Conservation (phyloP, 306 rosid genomes). For the Cucurbita pepo region DNA sequence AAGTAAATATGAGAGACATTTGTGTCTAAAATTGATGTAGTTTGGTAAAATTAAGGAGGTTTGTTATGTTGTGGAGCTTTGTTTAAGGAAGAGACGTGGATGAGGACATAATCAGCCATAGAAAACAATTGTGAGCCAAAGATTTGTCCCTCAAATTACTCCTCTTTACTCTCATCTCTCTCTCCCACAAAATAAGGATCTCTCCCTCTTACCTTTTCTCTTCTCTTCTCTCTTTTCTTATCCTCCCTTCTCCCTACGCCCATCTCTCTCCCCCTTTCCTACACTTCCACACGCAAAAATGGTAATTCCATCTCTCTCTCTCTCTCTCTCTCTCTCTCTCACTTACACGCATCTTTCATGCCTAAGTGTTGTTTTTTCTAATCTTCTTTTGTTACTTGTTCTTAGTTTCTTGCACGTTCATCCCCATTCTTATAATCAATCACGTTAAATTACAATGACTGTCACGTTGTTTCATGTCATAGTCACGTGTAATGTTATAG, state of each 20-base stretch:
- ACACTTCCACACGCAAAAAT: neutral
- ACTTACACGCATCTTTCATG: neutral
- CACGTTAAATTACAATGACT: neutral
- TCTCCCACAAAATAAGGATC: conserved; percentile 43
- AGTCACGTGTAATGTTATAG: too few relatives aligned
- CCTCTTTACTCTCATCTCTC: conserved; percentile 36
- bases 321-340: too few relatives aligned
- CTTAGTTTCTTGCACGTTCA: neutral
- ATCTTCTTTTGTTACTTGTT: too few relatives aligned
- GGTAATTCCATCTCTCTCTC: neutral
- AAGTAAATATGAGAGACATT: neutral
- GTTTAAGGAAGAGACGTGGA: conserved; percentile 1
- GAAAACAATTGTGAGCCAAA: conserved; percentile 29
- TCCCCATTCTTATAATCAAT: too few relatives aligned
- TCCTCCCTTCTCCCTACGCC: conserved; percentile 18
- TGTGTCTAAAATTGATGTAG: neutral
- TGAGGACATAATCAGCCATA: neutral
- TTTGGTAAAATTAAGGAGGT: neutral
- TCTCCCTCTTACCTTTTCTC: conserved; percentile 19
- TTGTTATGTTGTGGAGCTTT: neutral
- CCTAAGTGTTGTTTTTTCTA: neutral
- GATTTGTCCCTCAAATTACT: conserved; percentile 51
- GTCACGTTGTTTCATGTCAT: too few relatives aligned
- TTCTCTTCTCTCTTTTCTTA: conserved; percentile 17
- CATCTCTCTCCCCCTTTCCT: neutral